Conservation (phyloP, 202 grass and related monocot genomes). For the Alloteropsis angusta region DNA sequence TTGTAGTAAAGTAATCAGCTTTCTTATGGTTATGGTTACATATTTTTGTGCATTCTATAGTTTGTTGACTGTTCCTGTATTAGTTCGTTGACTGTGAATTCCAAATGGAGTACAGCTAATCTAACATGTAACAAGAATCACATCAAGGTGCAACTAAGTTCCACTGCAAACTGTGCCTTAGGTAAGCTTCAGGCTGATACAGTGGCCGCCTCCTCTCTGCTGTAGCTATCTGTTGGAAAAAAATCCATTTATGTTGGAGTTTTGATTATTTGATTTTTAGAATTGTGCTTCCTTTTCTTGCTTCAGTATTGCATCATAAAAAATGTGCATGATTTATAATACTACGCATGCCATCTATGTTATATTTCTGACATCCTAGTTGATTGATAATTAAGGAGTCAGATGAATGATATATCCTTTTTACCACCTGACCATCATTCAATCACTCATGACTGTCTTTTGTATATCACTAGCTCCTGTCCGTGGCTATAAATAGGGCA, state of each 20-base stretch:
- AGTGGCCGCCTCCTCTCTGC: not conserved
- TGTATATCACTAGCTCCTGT: not conserved
- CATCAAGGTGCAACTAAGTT: not conserved
- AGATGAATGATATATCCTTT: not conserved
- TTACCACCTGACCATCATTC: not conserved
- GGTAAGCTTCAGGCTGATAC: not conserved
- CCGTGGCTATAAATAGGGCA: no score
- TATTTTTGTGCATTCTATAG: not conserved
- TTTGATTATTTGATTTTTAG: not conserved
- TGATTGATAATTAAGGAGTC: not conserved
- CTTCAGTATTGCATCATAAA: not conserved
- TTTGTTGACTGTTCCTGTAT: not conserved
- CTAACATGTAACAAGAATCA: not conserved
- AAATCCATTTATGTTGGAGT: not conserved
- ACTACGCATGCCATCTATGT: not conserved
- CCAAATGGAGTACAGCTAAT: not conserved
- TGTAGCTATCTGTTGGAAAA: not conserved
- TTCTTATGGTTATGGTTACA: not conserved
- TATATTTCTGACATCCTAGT: not conserved
- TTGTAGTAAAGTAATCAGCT: not conserved
- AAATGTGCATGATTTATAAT: not conserved
- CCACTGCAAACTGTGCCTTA: not conserved
- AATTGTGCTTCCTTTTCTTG: not conserved
- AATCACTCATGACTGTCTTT: not conserved
- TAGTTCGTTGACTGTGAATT: not conserved